Percentiles rank a stretch among this genome's conserved stretches.
Evolutionary conservation across 2,329 filamentous ascomycete genomes (phyloP).

Genomic region (Rhynchosporium graminicola): DNA sequence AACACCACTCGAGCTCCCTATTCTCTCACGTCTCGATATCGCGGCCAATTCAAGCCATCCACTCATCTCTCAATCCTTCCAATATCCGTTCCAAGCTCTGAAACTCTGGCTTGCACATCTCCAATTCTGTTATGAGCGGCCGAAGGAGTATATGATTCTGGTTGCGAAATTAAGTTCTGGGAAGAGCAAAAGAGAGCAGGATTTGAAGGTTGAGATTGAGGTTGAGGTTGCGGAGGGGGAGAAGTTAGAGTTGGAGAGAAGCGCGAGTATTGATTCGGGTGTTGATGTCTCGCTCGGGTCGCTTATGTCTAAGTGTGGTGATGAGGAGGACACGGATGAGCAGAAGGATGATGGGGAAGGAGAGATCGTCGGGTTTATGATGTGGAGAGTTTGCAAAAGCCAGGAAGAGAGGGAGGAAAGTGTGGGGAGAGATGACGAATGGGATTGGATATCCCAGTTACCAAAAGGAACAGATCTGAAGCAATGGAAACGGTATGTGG

Average conservation of each 20-base stretch:
- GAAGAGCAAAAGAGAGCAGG: neutral
- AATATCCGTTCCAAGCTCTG: conserved; percentile 1
- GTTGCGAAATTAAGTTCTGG: conserved; percentile 2
- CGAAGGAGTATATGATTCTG: conserved; percentile 1
- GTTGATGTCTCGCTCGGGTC: neutral
- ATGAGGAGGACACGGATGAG: neutral
- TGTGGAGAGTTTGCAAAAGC: conserved; percentile 2
- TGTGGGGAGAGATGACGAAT: neutral
- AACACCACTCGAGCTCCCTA: neutral
- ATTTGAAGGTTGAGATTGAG: neutral
- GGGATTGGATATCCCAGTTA: conserved; percentile 12
- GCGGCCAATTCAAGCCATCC: conserved; percentile 12
- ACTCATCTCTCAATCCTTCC: conserved; percentile 13
- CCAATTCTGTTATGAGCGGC: conserved; percentile 2
- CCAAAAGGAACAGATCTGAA: conserved; percentile 3
- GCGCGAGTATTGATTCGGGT: neutral
- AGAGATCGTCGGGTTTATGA: conserved; percentile 16
- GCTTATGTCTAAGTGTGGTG: neutral
- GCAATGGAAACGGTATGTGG: conserved; percentile 1
- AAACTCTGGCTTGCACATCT: conserved; percentile 16
- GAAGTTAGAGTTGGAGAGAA: neutral
- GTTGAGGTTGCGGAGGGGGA: too few relatives aligned
- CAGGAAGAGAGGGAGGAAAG: neutral
- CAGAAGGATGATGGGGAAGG: neutral
- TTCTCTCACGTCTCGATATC: conserved; percentile 14